Evolutionary conservation across 2,329 filamentous ascomycete genomes (phyloP), one percentile per base, ranked within the genome.

Genomic region (Trichoderma brevicompactum): DNA sequence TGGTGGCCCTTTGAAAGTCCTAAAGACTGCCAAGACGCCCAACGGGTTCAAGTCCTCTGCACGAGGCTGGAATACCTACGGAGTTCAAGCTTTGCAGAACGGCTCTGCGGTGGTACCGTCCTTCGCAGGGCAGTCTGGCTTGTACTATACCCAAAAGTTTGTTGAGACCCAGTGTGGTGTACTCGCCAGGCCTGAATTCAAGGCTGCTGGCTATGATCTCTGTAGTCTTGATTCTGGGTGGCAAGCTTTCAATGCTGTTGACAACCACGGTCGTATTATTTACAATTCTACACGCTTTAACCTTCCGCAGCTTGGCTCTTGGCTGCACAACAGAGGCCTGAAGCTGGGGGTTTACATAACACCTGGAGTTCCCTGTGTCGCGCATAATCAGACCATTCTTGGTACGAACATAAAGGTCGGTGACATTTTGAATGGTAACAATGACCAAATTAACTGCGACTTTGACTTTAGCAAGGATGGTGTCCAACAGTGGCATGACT

Each of bases 141-240:
- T 66, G 1, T 36, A 55, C 59, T 66, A 63, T 19, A 63, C 44
- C 2, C 48, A 66, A 10, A 40, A 66, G 6, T 66, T 66, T 43
- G 65, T 67, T 17, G 19, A 67, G 49, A 67, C 62, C n/a, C 65
- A 67, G 34, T 67, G 65, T 43, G 65, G 54, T 3, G 65, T 67
- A 7, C 65, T 67, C 23, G 41, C 53, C 34, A 15, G 50, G 7
- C 48, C 65, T 2, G 54, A 38, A 5, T 67, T 67, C 13, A 67
- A 65, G 50, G 48, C 28, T 13, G 64, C 65, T 12, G 65, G 65
- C 12, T 67, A 60, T 10, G 55, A 58, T 9, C 48, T 65, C 28
- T 67, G 65, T 54, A 65, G 61, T 13, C 58, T 66, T 64, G 70
- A 70, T 41, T 74, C 76, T 41, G 77, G 79, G 68, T 76, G 61